These are phyloP conservation scores for Coriaria nepalensis DNA, from an alignment of 306 rosid genomes.

Conservation along the genomic window DNA sequence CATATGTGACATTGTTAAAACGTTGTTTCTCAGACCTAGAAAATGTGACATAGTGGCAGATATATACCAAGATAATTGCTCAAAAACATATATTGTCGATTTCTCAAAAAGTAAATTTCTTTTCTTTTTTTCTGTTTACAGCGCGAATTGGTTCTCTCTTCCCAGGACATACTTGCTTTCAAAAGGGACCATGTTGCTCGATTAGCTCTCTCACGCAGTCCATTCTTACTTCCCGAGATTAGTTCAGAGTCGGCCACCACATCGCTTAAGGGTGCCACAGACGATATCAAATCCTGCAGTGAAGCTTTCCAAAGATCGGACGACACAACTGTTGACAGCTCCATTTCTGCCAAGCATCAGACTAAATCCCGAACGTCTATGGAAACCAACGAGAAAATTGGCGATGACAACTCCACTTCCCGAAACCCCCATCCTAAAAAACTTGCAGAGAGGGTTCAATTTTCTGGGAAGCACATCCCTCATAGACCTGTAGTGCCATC, in stretches of 20 bases:
- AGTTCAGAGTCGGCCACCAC: slow-evolving; percentile 98
- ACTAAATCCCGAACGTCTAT: slow-evolving; percentile 42
- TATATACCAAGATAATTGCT: too few species aligned
- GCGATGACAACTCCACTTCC: slow-evolving; percentile 76
- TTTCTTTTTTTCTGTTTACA: slow-evolving; percentile 27
- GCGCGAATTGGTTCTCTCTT: slow-evolving; percentile 86
- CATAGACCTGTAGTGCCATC: slow-evolving; percentile 35
- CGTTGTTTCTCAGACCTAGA: too few species aligned
- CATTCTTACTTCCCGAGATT: slow-evolving; percentile 58
- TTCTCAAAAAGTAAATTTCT: background rate
- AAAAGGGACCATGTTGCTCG: slow-evolving; percentile 77
- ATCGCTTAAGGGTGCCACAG: slow-evolving; percentile 73
- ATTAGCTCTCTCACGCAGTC: slow-evolving; percentile 43
- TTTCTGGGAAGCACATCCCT: slow-evolving; percentile 91
- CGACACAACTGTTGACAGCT: slow-evolving; percentile 83
- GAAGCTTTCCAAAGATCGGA: slow-evolving; percentile 87
- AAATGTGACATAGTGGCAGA: too few species aligned
- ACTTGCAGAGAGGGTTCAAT: slow-evolving; percentile 36
- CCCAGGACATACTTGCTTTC: slow-evolving; percentile 76
- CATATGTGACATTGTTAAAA: too few species aligned
- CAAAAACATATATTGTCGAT: background rate
- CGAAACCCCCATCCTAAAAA: slow-evolving; percentile 43
- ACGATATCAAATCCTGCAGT: slow-evolving; percentile 69
- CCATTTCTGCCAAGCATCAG: slow-evolving; percentile 47
- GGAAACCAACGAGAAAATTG: slow-evolving; percentile 63